Conservation (phyloP, 202 grass and related monocot genomes). For the Setaria viridis region DNA sequence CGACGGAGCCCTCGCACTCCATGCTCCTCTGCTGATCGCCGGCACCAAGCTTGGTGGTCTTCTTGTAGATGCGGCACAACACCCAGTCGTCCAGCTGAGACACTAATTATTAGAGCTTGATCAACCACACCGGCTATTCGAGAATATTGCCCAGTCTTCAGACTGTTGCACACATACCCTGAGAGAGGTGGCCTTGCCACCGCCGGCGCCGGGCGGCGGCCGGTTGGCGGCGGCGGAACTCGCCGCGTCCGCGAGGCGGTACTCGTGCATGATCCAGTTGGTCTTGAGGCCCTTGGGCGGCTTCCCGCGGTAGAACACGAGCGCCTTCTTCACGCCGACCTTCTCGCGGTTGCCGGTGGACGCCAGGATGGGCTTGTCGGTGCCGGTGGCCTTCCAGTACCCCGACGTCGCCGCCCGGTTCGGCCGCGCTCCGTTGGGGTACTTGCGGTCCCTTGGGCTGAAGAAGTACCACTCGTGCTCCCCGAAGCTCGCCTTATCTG, state of each 20-base stretch:
- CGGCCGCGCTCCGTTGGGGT: slow-evolving; percentile 84
- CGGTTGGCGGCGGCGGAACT: slow-evolving; percentile 18
- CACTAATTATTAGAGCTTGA: slow-evolving; percentile 42
- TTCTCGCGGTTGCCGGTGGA: slow-evolving; percentile 56
- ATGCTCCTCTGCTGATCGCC: slow-evolving; percentile 37
- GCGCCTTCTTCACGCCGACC: slow-evolving; percentile 91
- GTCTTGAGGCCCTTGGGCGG: slow-evolving; percentile 80
- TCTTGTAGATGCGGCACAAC: slow-evolving; percentile 98
- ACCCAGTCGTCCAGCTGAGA: slow-evolving; percentile 96
- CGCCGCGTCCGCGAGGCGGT: slow-evolving; percentile 62
- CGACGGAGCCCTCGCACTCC: slow-evolving; percentile 62
- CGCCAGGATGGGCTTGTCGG: slow-evolving; percentile 78
- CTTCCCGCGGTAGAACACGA: slow-evolving; percentile 94
- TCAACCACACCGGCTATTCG: slow-evolving; percentile 15
- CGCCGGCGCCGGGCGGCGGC: slow-evolving; percentile 27
- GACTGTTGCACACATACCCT: slow-evolving; percentile 56
- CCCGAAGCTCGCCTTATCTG: slow-evolving; percentile 88
- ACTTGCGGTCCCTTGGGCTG: slow-evolving; percentile 93
- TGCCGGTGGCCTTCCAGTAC: slow-evolving; percentile 97
- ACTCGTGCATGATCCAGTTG: slow-evolving; percentile 99
- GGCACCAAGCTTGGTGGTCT: slow-evolving; percentile 54
- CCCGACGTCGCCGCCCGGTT: slow-evolving; percentile 90
- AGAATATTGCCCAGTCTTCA: neutral
- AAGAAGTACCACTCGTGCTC: slow-evolving; percentile 99
- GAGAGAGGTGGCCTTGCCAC: slow-evolving; percentile 60